Evolutionary conservation across 306 rosid genomes (phyloP).

Genomic region (Potentilla sterilis): DNA sequence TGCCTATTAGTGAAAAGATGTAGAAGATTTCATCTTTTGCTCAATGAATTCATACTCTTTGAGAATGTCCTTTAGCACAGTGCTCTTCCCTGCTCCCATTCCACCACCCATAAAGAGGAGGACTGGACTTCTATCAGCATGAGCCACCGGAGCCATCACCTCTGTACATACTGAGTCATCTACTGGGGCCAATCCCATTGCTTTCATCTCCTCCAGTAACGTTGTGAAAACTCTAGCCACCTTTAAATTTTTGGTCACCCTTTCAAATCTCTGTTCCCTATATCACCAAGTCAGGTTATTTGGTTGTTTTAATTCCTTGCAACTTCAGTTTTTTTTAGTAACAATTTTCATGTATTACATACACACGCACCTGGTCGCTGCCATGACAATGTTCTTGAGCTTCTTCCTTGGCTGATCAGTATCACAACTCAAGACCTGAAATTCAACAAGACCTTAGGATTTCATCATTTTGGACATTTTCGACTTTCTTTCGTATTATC

Average conservation of each 20-base stretch:
- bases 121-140: constrained; percentile 86
- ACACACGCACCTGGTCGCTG: constrained; percentile 73
- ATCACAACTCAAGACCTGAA: constrained; percentile 77
- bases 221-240: constrained; percentile 92
- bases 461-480: background rate
- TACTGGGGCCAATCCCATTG: constrained; percentile 70
- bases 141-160: constrained; percentile 98
- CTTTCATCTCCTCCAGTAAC: constrained; percentile 92
- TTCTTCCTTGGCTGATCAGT: constrained; percentile 62
- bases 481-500: background rate
- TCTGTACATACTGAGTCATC: constrained; percentile 91
- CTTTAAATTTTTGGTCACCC: constrained; percentile 86
- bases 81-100: constrained; percentile 99
- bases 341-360: background rate
- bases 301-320: background rate
- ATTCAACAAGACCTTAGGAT: background rate
- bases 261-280: constrained; percentile 91
- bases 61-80: constrained; percentile 86
- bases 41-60: constrained; percentile 61
- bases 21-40: background rate
- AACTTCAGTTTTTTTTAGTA: background rate
- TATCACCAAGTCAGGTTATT: constrained; percentile 2
- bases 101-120: constrained; percentile 99
- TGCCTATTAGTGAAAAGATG: background rate
- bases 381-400: constrained; percentile 80